Base-by-base conservation (phyloP, 495 filamentous ascomycete species). In the Articulospora tetracladia region DNA sequence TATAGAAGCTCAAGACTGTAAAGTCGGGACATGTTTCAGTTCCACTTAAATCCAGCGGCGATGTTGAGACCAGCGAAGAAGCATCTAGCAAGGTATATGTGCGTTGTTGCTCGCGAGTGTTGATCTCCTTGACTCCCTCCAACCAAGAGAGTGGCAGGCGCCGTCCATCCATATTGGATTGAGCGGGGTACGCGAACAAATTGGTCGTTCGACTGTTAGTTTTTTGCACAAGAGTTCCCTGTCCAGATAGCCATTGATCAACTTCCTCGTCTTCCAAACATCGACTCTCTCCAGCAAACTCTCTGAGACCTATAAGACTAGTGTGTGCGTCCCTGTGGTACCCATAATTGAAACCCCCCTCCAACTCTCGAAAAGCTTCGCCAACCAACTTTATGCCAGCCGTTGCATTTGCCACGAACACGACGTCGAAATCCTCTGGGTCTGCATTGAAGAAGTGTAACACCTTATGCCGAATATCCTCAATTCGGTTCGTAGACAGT, bases 151-250 rank as follows among this genome's bases (percentile, higher is more conserved):
- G 69, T 10, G 92, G 91, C 46, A 89, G 76, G 13, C 91, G 83
- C 13, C 83, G 80, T n/a, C 93, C 93, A 60, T 93, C 89, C 86
- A 97, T 86, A 68, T 98, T 97, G 17, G 93, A 97, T 66, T 98
- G 93, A 1, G 84, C 92, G 12, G 93, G 91, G 68, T 88, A 97
- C 17, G 90, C 89, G 67, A 97, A 91, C 4, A 98, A 72, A 17
- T 53, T 60, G 13, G 30, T 25, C 12, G 10, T 24, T 17, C 34
- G 22, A 10, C 19, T 19, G 6, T 12, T 4, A 13, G 19, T 36
- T 12, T 55, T 59, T 1, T 62, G 58, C 19, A 50, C 25, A 26
- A 71, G 52, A 23, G 66, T 69, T 44, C 60, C 46, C 15, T 23
- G 32, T 7, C 73, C 71, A 3, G 54, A 68, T 10, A 91, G 71